Base-by-base conservation (phyloP, 257 asterid genomes). In the Orobanche coerulescens region DNA sequence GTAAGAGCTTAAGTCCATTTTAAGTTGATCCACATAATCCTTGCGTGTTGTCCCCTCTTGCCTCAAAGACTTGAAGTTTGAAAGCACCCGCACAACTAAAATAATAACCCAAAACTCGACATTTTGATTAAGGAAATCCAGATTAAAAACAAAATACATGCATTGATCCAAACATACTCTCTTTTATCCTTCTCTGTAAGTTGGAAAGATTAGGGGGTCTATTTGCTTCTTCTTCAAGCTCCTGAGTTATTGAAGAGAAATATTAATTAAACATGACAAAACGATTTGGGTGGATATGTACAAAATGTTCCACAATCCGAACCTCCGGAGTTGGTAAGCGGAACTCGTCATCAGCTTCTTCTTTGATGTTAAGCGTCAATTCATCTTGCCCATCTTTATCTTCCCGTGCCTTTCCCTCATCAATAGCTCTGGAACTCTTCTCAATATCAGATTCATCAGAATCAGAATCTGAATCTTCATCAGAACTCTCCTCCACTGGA, bases 81-180 rank as follows among this genome's bases (percentile, higher is more conserved):
- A 84, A 46, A 92, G 98, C 57, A 86, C 91, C 1, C 86, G 82
- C 53, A 81, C 95, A 73, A 92, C 98, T 92, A 86, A 73, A 77
- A 73, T 40, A 58, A 56, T 55, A 57, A 73, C 30, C 44, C 50
- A 56, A 67, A 63, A 15, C 42, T 53, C 62, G 53, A 51, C 4
- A 47, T 34, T 54, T 12, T 1, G 25, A 18, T 10, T 24, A 55
- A 18, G 57, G 64, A 58, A 58, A 53, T 22, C 58, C 20, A 59
- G 69, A 37, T 20, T 23, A 44, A 25, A 10, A 11, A 30, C 15
- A 18, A 19, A 25, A 47, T 5, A 6, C n/a, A 51, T 4, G 61
- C 16, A 47, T 58, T 23, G 8, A 36, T 40, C 12, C 4, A 61
- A 26, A 77, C 94, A 69, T 69, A 88, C 98, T 76, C 76, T 89